Base-by-base conservation (phyloP, 2,329 filamentous ascomycete species). In the Aspergillus vadensis region DNA sequence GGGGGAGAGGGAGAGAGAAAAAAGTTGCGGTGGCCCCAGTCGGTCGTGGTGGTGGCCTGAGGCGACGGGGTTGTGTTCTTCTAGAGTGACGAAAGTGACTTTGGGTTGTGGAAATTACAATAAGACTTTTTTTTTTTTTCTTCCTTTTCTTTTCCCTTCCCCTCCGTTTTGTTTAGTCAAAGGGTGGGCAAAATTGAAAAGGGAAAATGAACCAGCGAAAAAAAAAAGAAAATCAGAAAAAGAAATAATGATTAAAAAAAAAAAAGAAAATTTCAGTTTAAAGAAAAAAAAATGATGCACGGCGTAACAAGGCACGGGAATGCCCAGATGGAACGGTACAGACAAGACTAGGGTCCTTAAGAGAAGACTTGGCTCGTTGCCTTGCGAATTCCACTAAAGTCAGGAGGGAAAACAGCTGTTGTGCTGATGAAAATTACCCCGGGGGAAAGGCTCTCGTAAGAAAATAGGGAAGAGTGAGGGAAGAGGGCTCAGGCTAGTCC, bases 21-120 rank as follows among this genome's bases (percentile, higher is more conserved):
- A 67, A 60, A 56, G 56, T 63, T 59, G 65, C 51, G 58, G 63
- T 64, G 63, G 63, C 63, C 53, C 51, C 55, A 47, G 53, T 32
- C 58, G 56, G 59, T 51, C 55, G 64, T 65, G 63, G 60, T 59
- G 39, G 55, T 63, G 67, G 68, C 68, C 68, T 70, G 62, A 70
- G 68, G 65, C 65, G 58, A 62, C 58, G 44, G 27, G 17, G 49
- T 58, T 47, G 25, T 51, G 19, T 21, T 39, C 27, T 27, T 41
- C n/a, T 5, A 41, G 32, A 36, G 17, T 70, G 67, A 70, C 67
- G 67, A 63, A 64, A 65, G 57, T 63, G 62, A 67, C 58, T 63
- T 43, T 15, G 36, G 57, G 50, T 30, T 49, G 58, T 56, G 54
- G 57, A 51, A 55, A 55, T 44, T 55, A 21, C 39, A 43, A 55